Evolutionary conservation across 306 rosid genomes (phyloP).

Genomic region (Gastrolobium bilobum): DNA sequence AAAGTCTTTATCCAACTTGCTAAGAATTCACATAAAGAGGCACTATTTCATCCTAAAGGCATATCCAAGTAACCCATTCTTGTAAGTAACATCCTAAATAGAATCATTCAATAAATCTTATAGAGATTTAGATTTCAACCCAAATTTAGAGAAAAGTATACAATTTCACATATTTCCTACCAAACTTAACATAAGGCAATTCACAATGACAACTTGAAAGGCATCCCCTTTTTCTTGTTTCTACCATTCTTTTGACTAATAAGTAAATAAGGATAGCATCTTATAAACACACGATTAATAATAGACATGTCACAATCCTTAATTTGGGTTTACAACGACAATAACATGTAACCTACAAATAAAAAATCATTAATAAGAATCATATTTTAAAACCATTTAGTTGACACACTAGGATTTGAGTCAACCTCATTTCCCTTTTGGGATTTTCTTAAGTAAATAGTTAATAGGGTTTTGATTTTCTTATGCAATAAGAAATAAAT

Average conservation of each 20-base stretch:
- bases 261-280: slow-evolving; percentile 4
- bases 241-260: not conserved
- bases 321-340: not conserved
- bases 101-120: not conserved
- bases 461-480: not conserved
- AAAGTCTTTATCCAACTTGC: slow-evolving; percentile 24
- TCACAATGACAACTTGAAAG: not conserved
- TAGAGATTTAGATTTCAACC: not conserved
- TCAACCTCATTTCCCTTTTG: not conserved
- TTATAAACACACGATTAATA: not conserved
- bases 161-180: not conserved
- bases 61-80: slow-evolving; percentile 9
- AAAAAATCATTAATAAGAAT: not conserved
- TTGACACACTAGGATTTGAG: not conserved
- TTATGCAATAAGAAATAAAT: too few relatives aligned
- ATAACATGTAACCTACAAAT: not conserved
- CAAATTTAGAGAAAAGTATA: not conserved
- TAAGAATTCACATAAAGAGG: slow-evolving; percentile 7
- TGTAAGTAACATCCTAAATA: slow-evolving; percentile 12
- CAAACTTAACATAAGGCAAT: slow-evolving; percentile 1
- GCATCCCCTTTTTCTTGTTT: not conserved
- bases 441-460: not conserved
- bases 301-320: slow-evolving; percentile 7
- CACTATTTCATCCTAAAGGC: not conserved
- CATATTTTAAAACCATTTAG: not conserved